phyloP scores from a whole-genome alignment of 148 eudicot genomes.

The Camellia lanceoleosa region DNA sequence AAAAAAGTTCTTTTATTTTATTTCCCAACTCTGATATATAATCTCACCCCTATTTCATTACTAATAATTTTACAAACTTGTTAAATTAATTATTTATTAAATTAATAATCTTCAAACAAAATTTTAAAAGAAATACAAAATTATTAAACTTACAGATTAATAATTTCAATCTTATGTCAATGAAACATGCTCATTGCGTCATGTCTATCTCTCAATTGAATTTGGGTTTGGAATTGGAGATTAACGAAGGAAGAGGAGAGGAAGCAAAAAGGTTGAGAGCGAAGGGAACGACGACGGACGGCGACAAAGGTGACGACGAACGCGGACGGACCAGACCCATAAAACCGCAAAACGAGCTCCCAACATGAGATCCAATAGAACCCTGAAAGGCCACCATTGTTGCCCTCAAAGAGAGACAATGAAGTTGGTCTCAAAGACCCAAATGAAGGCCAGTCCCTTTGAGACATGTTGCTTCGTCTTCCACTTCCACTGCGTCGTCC shows the following conservation, averaged over 20 bases:
- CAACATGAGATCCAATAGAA: slow-evolving; percentile 27
- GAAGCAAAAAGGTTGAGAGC: not conserved
- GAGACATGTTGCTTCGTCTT: slow-evolving; percentile 72
- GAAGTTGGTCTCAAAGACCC: slow-evolving; percentile 37
- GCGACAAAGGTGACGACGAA: not conserved
- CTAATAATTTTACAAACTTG: too few species aligned
- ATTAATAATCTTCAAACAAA: too few species aligned
- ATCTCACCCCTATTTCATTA: not conserved
- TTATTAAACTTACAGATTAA: too few species aligned
- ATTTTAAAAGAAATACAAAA: too few species aligned
- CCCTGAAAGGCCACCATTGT: slow-evolving; percentile 59
- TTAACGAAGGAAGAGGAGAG: not conserved
- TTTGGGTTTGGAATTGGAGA: too few species aligned
- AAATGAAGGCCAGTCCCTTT: slow-evolving; percentile 68
- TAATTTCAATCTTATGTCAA: too few species aligned
- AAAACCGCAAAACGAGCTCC: slow-evolving; percentile 43
- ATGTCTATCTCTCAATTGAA: not conserved
- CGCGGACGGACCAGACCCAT: slow-evolving; percentile 13
- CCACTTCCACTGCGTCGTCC: slow-evolving; percentile 20
- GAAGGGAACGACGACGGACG: not conserved
- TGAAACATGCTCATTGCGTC: not conserved
- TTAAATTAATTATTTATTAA: too few species aligned
- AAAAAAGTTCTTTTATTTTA: too few species aligned
- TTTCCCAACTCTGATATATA: too few species aligned
- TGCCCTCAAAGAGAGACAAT: slow-evolving; percentile 66